phyloP scores from a whole-genome alignment of 208 protist species.

The Trypanosomatidae sp. region DNA sequence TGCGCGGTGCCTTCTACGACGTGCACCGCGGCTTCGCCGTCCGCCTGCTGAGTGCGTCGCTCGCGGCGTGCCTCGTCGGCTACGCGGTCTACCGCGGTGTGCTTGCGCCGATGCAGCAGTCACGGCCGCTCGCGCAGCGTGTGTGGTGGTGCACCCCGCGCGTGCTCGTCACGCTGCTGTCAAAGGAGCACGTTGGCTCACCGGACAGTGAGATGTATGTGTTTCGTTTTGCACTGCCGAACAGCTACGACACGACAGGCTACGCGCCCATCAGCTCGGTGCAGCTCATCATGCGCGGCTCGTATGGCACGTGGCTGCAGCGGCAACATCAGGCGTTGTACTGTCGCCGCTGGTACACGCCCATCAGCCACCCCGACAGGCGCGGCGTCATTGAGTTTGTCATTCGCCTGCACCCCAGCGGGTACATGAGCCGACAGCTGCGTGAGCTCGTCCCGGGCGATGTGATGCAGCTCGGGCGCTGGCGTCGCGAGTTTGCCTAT shows the following conservation, averaged over 20 bases:
- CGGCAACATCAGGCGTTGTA: too few relatives aligned
- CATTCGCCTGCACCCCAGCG: conserved; percentile 63
- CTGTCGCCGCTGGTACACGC: conserved; percentile 72
- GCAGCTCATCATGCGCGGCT: conserved; percentile 16
- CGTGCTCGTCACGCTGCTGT: conserved; percentile 62
- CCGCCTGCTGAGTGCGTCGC: conserved; percentile 15
- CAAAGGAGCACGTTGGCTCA: conserved; percentile 34
- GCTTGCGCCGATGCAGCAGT: conserved; percentile 32
- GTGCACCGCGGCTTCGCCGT: conserved; percentile 60
- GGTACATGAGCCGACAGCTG: conserved; percentile 63
- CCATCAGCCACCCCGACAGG: conserved; percentile 66
- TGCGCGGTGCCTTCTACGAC: conserved; percentile 26
- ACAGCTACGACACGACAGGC: conserved; percentile 77
- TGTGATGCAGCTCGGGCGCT: conserved; percentile 64
- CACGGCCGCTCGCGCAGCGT: conserved; percentile 51
- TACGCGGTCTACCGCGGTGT: conserved; percentile 32
- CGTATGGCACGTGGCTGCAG: background rate
- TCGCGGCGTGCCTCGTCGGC: conserved; percentile 7
- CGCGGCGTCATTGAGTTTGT: conserved; percentile 76
- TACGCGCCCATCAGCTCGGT: conserved; percentile 81
- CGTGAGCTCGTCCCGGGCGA: conserved; percentile 60
- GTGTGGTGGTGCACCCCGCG: conserved; percentile 32
- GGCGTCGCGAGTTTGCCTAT: conserved; percentile 81
- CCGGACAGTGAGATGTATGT: conserved; percentile 44
- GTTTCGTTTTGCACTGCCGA: conserved; percentile 64